Percentiles rank a stretch among this genome's conserved stretches.
Evolutionary conservation across 1,139 yeast genomes (phyloP).

Genomic region (Taphrina sp.): DNA sequence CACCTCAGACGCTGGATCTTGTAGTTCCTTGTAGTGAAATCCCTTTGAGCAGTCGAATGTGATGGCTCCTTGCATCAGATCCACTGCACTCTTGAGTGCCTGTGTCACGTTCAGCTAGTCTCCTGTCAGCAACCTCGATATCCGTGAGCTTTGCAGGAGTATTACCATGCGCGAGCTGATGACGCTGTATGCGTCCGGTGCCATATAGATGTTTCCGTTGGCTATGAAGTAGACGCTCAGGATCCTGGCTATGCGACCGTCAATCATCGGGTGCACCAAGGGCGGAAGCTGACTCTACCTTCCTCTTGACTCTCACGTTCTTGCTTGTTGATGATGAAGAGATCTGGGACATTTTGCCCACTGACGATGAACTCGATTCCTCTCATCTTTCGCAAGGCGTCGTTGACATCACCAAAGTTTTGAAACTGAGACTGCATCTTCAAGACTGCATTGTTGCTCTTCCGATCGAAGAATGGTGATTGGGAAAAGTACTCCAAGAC

Average conservation of each 20-base stretch:
- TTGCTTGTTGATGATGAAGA: constrained; percentile 88
- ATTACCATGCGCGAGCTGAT: constrained; percentile 53
- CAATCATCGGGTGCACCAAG: background rate
- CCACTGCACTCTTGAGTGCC: constrained; percentile 7
- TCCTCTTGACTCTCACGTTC: constrained; percentile 56
- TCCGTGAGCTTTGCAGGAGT: background rate
- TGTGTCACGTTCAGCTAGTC: constrained; percentile 4
- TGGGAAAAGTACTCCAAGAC: constrained; percentile 84
- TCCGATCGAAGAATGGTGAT: constrained; percentile 91
- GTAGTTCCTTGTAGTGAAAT: too few species aligned
- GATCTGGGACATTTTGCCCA: constrained; percentile 77
- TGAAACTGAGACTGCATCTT: constrained; percentile 94
- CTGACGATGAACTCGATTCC: constrained; percentile 84
- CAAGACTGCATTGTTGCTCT: constrained; percentile 88
- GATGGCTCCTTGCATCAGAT: background rate
- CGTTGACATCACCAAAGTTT: constrained; percentile 52
- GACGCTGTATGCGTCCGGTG: constrained; percentile 64
- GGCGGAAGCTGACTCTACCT: constrained; percentile 37
- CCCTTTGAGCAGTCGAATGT: too few species aligned
- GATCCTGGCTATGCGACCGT: constrained; percentile 49
- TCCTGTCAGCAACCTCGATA: background rate
- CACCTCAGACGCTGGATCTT: too few species aligned
- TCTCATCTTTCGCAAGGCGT: constrained; percentile 68
- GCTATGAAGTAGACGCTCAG: constrained; percentile 78
- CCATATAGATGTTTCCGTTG: constrained; percentile 90